Evolutionary conservation across 2,329 filamentous ascomycete genomes (phyloP).

Genomic region (Pseudogymnoascus sp.): DNA sequence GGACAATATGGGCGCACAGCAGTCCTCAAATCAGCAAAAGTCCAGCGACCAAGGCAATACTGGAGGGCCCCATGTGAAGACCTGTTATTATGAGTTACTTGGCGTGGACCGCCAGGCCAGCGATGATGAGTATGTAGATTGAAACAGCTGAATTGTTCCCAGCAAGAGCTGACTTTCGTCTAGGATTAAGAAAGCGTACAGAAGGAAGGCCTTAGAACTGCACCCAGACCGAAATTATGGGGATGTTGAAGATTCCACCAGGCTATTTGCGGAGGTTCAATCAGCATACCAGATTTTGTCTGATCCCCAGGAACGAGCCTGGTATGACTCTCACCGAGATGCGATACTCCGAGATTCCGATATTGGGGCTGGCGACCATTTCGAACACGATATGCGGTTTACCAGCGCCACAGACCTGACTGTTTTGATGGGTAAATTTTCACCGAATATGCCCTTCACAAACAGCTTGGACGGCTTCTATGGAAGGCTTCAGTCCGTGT

Average conservation of each 20-base stretch:
- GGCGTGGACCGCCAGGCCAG: slow-evolving; percentile 63
- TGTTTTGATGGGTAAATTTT: slow-evolving; percentile 72
- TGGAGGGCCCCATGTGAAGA: slow-evolving; percentile 39
- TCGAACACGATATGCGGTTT: slow-evolving; percentile 62
- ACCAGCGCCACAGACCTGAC: slow-evolving; percentile 77
- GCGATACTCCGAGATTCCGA: slow-evolving; percentile 60
- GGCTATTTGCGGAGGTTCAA: slow-evolving; percentile 83
- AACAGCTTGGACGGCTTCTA: slow-evolving; percentile 81
- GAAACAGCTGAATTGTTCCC: background rate
- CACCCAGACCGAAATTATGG: slow-evolving; percentile 92
- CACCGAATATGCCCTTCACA: slow-evolving; percentile 67
- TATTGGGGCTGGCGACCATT: slow-evolving; percentile 38
- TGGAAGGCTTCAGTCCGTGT: slow-evolving; percentile 66
- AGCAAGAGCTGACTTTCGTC: slow-evolving; percentile 11
- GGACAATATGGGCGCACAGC: slow-evolving; percentile 24
- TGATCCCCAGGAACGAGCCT: slow-evolving; percentile 88
- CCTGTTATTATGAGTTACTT: slow-evolving; percentile 80
- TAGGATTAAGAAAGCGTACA: slow-evolving; percentile 89
- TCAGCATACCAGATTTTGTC: slow-evolving; percentile 93
- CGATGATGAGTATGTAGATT: slow-evolving; percentile 63
- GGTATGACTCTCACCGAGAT: slow-evolving; percentile 93
- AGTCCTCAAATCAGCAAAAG: slow-evolving; percentile 19
- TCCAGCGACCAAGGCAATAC: slow-evolving; percentile 12
- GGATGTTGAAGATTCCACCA: slow-evolving; percentile 75
- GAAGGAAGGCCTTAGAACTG: slow-evolving; percentile 80